These are phyloP conservation scores for Crassisporium funariophilum DNA, from an alignment of 768 basidiomycete genomes.

Conservation along the genomic window DNA sequence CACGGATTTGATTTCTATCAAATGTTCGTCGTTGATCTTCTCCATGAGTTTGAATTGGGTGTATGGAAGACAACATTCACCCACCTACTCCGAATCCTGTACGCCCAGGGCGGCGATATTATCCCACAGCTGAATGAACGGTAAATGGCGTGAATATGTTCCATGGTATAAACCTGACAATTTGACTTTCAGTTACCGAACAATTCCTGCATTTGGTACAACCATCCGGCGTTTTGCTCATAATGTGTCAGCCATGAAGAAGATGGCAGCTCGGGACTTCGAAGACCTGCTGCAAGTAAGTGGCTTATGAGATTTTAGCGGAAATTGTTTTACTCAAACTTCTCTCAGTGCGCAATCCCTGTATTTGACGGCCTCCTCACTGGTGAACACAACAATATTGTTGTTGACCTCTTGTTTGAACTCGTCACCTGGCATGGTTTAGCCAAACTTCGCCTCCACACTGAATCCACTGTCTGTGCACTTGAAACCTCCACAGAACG, in stretches of 20 bases:
- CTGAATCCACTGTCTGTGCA: slow-evolving; percentile 14
- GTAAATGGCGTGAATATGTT: slow-evolving; percentile 11
- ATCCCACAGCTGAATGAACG: slow-evolving; percentile 25
- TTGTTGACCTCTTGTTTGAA: slow-evolving; percentile 28
- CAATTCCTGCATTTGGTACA: slow-evolving; percentile 24
- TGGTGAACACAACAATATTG: slow-evolving; percentile 19
- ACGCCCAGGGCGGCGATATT: slow-evolving; percentile 12
- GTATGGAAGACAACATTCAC: slow-evolving; percentile 33
- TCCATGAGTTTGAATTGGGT: slow-evolving; percentile 39
- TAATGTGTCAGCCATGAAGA: slow-evolving; percentile 13
- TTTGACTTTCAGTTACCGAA: slow-evolving; percentile 5
- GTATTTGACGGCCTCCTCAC: slow-evolving; percentile 37
- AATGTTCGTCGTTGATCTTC: slow-evolving; percentile 30
- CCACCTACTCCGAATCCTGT: slow-evolving; percentile 30
- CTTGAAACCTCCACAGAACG: slow-evolving; percentile 19
- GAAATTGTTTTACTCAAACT: not conserved
- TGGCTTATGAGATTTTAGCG: not conserved
- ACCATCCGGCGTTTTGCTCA: slow-evolving; percentile 32
- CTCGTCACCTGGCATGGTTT: slow-evolving; percentile 36
- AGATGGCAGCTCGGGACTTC: slow-evolving; percentile 35
- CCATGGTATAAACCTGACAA: not conserved
- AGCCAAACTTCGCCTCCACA: slow-evolving; percentile 36
- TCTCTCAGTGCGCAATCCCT: slow-evolving; percentile 25
- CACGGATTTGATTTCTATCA: slow-evolving; percentile 25
- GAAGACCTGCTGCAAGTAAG: slow-evolving; percentile 40